Base-by-base conservation (phyloP, 2,329 filamentous ascomycete genomes). In the Davidsoniella neocaledoniae region DNA sequence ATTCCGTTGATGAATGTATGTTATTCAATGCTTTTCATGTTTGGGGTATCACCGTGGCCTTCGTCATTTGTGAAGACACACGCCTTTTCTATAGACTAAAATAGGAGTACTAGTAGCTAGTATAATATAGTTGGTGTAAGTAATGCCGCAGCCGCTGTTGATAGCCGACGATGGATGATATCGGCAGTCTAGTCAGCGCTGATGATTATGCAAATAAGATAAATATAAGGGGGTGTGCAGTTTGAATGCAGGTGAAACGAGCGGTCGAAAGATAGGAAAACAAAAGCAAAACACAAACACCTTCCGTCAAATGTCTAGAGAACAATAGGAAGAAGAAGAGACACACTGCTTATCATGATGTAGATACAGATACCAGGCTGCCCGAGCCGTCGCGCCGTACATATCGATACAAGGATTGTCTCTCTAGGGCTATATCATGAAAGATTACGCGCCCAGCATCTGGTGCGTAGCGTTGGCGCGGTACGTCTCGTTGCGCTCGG, bases 401-500 rank as follows among this genome's bases (percentile, higher is more conserved):
- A 40, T 14, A 21, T 9, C 3, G 1, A 38, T 33, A 5, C 8
- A 33, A 33, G 29, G 29, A 33, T 9, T 33, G 8, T 10, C 8
- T 33, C 29, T 14, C 14, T 10, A 46, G 9, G 21, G 17, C 36
- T 25, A 10, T 17, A 26, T 37, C 8, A 14, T 37, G n/a, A 16
- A 3, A 10, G 4, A 29, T 33, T 52, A 59, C 9, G 54, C 54
- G 43, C 55, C 57, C 25, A 69, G 56, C 65, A 68, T 72, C 59
- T 76, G 72, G 54, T 72, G 70, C 55, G 69, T 58, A 21, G 70
- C 70, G 58, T 73, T 74, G 7, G 68, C 63, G 19, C 71, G 63
- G 56, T 77, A 75, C 23, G 64, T 67, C 54, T 74, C 72, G 47
- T 71, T 72, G 51, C 65, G 58, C 64, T 68, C 67, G 54, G 76